Evolutionary conservation across 2,329 filamentous ascomycete genomes (phyloP).

Genomic region (Microsporum ferrugineum): DNA sequence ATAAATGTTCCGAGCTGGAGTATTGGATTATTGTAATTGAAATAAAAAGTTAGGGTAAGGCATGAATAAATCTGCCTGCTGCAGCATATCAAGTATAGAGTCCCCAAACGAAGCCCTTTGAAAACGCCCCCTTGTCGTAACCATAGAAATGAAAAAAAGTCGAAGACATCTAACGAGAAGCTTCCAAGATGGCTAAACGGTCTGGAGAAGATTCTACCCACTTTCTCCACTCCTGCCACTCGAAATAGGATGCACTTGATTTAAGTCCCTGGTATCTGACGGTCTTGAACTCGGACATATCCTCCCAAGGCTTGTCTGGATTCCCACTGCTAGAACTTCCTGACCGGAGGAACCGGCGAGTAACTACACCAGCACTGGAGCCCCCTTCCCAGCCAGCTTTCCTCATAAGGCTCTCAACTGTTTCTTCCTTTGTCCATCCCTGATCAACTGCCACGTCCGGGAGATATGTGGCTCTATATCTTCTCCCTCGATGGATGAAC

Average conservation of each 20-base stretch:
- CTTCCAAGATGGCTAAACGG: conserved; percentile 6
- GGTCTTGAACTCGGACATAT: conserved; percentile 61
- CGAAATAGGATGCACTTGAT: conserved; percentile 55
- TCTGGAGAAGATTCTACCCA: conserved; percentile 43
- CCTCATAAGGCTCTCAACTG: conserved; percentile 75
- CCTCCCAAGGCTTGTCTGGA: conserved; percentile 50
- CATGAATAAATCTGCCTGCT: not conserved
- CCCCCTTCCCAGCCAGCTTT: conserved; percentile 83
- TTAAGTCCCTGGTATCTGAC: conserved; percentile 81
- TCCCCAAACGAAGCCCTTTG: not conserved
- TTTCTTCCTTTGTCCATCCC: conserved; percentile 90
- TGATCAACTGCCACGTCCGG: conserved; percentile 87
- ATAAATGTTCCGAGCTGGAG: not conserved
- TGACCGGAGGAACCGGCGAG: conserved; percentile 32
- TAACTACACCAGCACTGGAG: conserved; percentile 23
- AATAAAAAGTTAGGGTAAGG: not conserved
- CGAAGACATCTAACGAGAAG: not conserved
- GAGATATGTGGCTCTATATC: conserved; percentile 79
- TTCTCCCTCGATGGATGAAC: conserved; percentile 61
- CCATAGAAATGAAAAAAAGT: not conserved
- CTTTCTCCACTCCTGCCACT: conserved; percentile 69
- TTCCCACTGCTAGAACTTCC: conserved; percentile 19
- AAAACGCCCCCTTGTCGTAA: not conserved
- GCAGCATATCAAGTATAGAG: not conserved
- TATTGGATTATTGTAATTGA: not conserved